Evolutionary conservation across 768 basidiomycete genomes (phyloP).

Genomic region (Tylopilus plumbeoviolaceoides): DNA sequence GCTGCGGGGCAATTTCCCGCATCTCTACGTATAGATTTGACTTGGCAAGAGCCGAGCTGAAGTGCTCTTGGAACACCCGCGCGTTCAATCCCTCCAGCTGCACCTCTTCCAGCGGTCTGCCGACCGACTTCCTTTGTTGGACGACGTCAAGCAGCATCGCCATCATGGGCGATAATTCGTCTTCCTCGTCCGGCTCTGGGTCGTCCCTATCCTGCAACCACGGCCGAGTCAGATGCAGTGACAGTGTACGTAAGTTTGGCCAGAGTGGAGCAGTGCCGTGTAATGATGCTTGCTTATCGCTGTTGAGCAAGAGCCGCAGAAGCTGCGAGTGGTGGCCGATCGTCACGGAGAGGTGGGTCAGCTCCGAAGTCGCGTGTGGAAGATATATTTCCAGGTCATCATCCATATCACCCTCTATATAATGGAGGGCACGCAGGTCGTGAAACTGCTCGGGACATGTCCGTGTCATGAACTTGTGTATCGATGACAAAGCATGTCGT

Average conservation of each 20-base stretch:
- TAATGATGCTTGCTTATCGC: conserved; percentile 32
- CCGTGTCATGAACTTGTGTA: conserved; percentile 35
- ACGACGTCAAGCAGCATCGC: conserved; percentile 30
- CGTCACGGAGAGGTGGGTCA: conserved; percentile 33
- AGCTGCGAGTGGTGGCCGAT: conserved; percentile 31
- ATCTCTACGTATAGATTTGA: conserved; percentile 25
- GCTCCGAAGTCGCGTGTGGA: conserved; percentile 30
- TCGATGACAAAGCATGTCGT: conserved; percentile 28
- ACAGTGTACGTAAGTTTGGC: conserved; percentile 29
- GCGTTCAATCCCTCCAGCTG: conserved; percentile 26
- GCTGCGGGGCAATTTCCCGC: conserved; percentile 14
- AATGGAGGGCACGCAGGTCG: conserved; percentile 29
- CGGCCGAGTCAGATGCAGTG: conserved; percentile 25
- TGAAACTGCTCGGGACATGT: conserved; percentile 33
- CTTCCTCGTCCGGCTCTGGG: conserved; percentile 29
- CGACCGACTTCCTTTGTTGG: conserved; percentile 30
- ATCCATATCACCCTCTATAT: conserved; percentile 34
- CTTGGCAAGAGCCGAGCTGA: conserved; percentile 23
- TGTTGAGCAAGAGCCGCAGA: conserved; percentile 31
- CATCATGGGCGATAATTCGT: conserved; percentile 29
- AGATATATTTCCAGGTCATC: conserved; percentile 35
- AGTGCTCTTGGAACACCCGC: conserved; percentile 25
- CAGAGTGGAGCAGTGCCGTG: conserved; percentile 30
- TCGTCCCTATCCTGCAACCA: conserved; percentile 32
- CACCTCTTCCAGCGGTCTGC: conserved; percentile 21